phyloP scores from a whole-genome alignment of 2,329 filamentous ascomycete genomes.

The Xylariomycetidae sp. region DNA sequence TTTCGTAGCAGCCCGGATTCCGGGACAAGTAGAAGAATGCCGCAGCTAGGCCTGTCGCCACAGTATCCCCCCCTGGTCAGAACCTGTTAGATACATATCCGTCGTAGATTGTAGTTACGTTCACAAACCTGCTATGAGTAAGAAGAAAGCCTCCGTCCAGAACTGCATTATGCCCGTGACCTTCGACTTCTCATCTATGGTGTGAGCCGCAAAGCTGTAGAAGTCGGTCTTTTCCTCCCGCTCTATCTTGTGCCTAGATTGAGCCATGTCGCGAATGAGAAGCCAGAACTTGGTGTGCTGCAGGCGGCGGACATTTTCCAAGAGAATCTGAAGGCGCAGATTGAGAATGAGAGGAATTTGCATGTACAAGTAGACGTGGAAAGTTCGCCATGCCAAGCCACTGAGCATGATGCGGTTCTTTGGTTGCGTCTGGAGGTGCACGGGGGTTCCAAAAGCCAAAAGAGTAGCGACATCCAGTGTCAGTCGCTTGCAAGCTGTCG shows the following conservation, averaged over 20 bases:
- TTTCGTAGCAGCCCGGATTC: constrained; percentile 22
- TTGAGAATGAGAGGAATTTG: background rate
- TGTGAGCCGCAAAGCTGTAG: background rate
- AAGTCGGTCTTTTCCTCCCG: background rate
- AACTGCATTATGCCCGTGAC: background rate
- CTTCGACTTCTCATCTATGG: no score
- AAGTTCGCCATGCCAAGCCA: background rate
- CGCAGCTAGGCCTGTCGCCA: constrained; percentile 26
- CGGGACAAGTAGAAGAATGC: constrained; percentile 31
- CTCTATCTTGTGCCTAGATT: no score
- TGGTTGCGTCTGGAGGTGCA: constrained; percentile 2
- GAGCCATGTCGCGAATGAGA: no score
- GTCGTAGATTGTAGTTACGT: no score
- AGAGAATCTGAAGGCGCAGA: no score
- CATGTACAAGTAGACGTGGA: background rate
- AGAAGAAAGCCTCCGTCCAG: constrained; percentile 3
- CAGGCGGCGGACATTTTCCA: no score
- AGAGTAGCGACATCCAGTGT: constrained; percentile 1
- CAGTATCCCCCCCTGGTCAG: no score
- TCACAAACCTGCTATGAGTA: constrained; percentile 3
- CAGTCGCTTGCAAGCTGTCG: constrained; percentile 1
- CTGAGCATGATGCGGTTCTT: background rate
- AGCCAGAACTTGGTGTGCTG: no score
- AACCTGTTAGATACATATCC: no score
- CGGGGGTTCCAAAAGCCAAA: constrained; percentile 1